Evolutionary conservation across 768 basidiomycete genomes (phyloP).

Genomic region (Lentinula boryana): DNA sequence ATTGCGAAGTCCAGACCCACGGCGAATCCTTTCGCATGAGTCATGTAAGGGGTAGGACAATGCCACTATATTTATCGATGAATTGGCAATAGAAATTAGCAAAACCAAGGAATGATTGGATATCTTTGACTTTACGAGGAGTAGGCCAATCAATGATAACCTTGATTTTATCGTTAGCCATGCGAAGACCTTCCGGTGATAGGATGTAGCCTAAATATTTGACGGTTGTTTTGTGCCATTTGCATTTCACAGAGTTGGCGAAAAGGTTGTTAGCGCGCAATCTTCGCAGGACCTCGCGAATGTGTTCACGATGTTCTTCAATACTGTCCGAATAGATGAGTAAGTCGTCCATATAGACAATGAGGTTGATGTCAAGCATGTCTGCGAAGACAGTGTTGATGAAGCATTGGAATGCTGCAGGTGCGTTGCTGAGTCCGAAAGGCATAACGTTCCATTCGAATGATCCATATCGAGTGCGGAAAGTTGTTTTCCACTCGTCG

Average conservation of each 20-base stretch:
- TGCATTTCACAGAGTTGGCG: constrained; percentile 32
- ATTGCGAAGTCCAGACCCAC: constrained; percentile 19
- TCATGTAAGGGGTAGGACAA: constrained; percentile 20
- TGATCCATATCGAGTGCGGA: too few relatives aligned
- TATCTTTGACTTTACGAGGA: too few relatives aligned
- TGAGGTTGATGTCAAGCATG: constrained; percentile 27
- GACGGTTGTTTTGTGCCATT: constrained; percentile 11
- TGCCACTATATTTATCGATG: constrained; percentile 23
- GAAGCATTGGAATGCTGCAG: constrained; percentile 35
- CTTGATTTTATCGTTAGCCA: too few relatives aligned
- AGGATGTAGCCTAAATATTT: too few relatives aligned
- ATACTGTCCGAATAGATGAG: constrained; percentile 30
- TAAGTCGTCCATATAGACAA: constrained; percentile 41
- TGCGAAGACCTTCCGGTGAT: too few relatives aligned
- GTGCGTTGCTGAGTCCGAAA: constrained; percentile 31
- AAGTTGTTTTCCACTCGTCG: too few relatives aligned
- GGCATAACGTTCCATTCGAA: too few relatives aligned
- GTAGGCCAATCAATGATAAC: too few relatives aligned
- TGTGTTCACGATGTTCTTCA: constrained; percentile 23
- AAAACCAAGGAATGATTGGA: too few relatives aligned
- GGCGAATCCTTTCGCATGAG: constrained; percentile 18
- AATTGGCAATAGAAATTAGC: constrained; percentile 14
- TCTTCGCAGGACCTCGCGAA: constrained; percentile 24
- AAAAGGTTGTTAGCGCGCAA: constrained; percentile 22
- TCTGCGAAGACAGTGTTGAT: constrained; percentile 34